Conservation (phyloP, 1,284 basidiomycete genomes). For the Singerocomus inundabilis region DNA sequence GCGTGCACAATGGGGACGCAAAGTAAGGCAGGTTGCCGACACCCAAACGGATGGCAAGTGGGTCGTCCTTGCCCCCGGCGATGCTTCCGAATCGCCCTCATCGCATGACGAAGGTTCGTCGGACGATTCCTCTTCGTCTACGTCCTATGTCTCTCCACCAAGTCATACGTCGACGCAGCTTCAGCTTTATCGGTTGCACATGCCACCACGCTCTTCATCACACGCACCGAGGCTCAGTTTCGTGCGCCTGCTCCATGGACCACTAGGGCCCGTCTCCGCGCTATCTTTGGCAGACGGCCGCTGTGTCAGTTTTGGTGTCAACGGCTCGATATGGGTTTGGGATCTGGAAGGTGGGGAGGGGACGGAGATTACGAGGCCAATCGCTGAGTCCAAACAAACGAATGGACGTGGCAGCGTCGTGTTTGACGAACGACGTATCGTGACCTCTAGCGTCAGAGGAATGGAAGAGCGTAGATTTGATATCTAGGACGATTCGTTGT, state of each 20-base stretch:
- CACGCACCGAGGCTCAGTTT: constrained; percentile 62
- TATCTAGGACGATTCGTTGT: constrained; percentile 38
- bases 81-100: constrained; percentile 23
- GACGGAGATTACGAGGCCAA: constrained; percentile 50
- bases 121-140: constrained; percentile 23
- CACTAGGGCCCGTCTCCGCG: constrained; percentile 60
- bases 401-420: constrained; percentile 46
- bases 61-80: constrained; percentile 71
- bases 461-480: constrained; percentile 68
- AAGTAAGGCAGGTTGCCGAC: constrained; percentile 62
- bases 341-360: constrained; percentile 70
- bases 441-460: constrained; percentile 52
- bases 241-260: constrained; percentile 66
- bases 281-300: constrained; percentile 75
- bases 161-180: constrained; percentile 52
- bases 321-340: constrained; percentile 80
- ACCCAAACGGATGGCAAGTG: constrained; percentile 81
- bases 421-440: constrained; percentile 75
- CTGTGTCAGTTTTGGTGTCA: constrained; percentile 67
- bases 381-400: constrained; percentile 9
- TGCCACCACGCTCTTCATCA: constrained; percentile 52
- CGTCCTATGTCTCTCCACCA: constrained; percentile 35
- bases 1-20: constrained; percentile 73
- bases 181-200: constrained; percentile 69
- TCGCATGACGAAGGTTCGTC: constrained; percentile 14